A percentile compares a stretch with the other conserved stretches of the same genome.
Evolutionary conservation across 352 stramenopile genomes (phyloP).

Genomic region (Peronospora farinosa): DNA sequence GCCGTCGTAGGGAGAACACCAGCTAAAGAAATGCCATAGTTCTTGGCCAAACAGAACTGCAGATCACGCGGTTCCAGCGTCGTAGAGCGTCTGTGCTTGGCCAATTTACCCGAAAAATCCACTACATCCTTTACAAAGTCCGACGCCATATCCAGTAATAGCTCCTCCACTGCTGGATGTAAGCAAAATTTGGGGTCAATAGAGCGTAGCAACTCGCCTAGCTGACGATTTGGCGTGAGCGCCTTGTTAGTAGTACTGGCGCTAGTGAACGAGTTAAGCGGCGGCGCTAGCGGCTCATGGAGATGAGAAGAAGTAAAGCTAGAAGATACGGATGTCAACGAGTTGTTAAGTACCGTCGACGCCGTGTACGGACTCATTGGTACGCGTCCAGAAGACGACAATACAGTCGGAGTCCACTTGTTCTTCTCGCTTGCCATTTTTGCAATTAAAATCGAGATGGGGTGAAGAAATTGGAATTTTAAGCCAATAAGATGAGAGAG

Average conservation of each 20-base stretch:
- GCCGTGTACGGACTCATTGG: constrained; percentile 10
- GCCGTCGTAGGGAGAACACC: constrained; percentile 37
- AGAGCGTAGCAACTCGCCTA: constrained; percentile 57
- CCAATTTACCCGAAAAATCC: constrained; percentile 50
- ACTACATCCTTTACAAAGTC: constrained; percentile 79
- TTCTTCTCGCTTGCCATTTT: no score
- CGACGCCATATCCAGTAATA: constrained; percentile 75
- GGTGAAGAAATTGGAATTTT: no score
- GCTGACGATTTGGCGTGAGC: constrained; percentile 61
- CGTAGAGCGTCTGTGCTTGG: constrained; percentile 74
- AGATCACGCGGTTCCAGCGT: constrained; percentile 66
- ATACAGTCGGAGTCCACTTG: constrained; percentile 8
- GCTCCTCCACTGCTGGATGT: constrained; percentile 72
- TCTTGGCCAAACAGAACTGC: constrained; percentile 80
- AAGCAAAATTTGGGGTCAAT: constrained; percentile 72
- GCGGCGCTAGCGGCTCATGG: constrained; percentile 26
- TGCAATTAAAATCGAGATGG: no score
- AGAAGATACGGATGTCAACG: constrained; percentile 7
- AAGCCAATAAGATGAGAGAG: no score
- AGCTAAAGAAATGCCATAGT: constrained; percentile 77
- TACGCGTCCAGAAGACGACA: constrained; percentile 8
- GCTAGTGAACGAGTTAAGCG: constrained; percentile 36
- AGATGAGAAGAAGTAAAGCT: constrained; percentile 6
- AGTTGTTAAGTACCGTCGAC: constrained; percentile 13
- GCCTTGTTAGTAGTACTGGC: constrained; percentile 41